These are phyloP conservation scores for Gymnopus androsaceus DNA, from an alignment of 1,284 basidiomycete species.

Conservation along the genomic window DNA sequence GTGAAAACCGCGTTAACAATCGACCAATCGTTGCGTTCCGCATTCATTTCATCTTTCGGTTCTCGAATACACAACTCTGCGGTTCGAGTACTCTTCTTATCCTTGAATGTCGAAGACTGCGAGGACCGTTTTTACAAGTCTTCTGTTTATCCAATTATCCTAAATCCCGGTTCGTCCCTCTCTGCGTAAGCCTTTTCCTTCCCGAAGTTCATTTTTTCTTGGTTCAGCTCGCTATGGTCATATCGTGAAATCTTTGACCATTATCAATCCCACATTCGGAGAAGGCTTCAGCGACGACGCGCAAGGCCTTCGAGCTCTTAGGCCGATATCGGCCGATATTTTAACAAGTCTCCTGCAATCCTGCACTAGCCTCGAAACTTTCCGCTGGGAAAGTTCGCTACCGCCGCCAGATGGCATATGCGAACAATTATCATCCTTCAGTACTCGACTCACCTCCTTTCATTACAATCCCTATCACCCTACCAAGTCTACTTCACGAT, in stretches of 20 bases:
- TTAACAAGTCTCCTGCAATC: constrained; percentile 26
- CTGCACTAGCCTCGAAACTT: constrained; percentile 32
- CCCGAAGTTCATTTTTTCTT: no score
- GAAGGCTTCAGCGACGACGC: not conserved
- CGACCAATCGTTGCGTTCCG: constrained; percentile 20
- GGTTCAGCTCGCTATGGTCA: constrained; percentile 29
- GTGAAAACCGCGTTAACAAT: constrained; percentile 19
- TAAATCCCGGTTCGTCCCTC: no score
- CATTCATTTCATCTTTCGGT: constrained; percentile 30
- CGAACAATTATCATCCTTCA: constrained; percentile 31
- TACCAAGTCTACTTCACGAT: constrained; percentile 22
- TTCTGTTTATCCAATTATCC: constrained; percentile 25
- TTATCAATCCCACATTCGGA: constrained; percentile 18
- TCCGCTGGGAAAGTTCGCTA: constrained; percentile 34
- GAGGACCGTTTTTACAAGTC: constrained; percentile 12
- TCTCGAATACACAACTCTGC: constrained; percentile 29
- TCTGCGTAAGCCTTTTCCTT: no score
- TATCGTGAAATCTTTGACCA: constrained; percentile 28
- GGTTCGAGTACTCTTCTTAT: constrained; percentile 30
- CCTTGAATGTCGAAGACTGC: constrained; percentile 28
- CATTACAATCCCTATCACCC: constrained; percentile 23
- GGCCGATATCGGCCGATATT: constrained; percentile 27
- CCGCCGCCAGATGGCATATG: constrained; percentile 39
- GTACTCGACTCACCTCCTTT: constrained; percentile 28
- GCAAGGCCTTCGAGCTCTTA: not conserved